Base-by-base conservation (phyloP, 495 filamentous ascomycete genomes). In the Penicillium taxi region DNA sequence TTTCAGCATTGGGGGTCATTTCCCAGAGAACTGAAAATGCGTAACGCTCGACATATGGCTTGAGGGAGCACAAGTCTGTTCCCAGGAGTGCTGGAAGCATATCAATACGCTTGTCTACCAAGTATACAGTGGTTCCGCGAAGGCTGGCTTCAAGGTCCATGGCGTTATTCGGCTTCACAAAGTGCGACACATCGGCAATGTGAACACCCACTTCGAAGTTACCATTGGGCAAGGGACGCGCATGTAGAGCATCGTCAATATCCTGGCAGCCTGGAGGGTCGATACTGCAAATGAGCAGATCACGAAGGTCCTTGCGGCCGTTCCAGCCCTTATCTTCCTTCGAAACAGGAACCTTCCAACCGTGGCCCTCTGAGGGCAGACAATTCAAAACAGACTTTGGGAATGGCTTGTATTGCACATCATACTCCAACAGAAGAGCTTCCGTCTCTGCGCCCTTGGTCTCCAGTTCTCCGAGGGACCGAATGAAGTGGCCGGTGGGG, bases 131-230 rank as follows among this genome's bases (percentile, higher is more conserved):
- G 3, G 91, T 96, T 42, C 90, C 91, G 53, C 91, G 81, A 41
- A 88, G 74, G 52, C 85, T 88, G 2, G 91, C 91, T 63, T 98
- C 91, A 15, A 74, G 73, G 55, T 98, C 93, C 93, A 98, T 98
- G 26, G 91, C 78, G 55, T 91, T 96, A 56, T 86, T 86, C 18
- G 93, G 89, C 62, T 89, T 93, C 55, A 98, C 93, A 47, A 96
- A 96, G 56, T 98, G 86, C 11, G 93, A 95, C 13, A 98, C 91
- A 53, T 98, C 91, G 27, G 91, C 91, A 56, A 98, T 98, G 55
- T 98, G 93, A n/a, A 98, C 91, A 37, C 91, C 91, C 9, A 96
- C 86, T 64, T 96, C 86, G 45, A 80, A 86, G 56, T 98, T 96
- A 16, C 93, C 91, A 50, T 96, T 96, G 2, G 86, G 83, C 25